phyloP scores from a whole-genome alignment of 176 grass and related monocot species.

The Chrysopogon serrulatus region DNA sequence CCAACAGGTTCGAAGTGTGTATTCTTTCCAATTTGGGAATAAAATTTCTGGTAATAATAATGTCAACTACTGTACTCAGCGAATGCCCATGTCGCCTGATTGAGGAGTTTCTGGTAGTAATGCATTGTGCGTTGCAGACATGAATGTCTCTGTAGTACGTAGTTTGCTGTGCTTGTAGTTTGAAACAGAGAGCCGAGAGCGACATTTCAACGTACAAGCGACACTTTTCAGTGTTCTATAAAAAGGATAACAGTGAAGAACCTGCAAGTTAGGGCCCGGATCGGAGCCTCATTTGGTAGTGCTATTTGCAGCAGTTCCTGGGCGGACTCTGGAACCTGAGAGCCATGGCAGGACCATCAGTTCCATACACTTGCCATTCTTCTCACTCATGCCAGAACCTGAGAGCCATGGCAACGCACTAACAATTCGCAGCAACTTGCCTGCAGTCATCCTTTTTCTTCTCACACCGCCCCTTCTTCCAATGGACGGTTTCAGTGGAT shows the following conservation, averaged over 20 bases:
- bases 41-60: not conserved
- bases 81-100: not conserved
- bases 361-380: not conserved
- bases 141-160: not conserved
- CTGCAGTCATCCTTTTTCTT: not conserved
- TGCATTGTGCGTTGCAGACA: not conserved
- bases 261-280: not conserved
- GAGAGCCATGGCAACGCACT: no score
- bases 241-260: constrained; percentile 5
- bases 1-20: no score
- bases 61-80: not conserved
- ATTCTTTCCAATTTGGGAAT: not conserved
- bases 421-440: no score
- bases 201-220: not conserved
- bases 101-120: no score
- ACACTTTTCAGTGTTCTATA: not conserved
- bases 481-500: not conserved
- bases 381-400: no score
- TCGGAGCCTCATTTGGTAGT: not conserved
- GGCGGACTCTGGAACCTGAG: constrained; percentile 5
- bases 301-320: constrained; percentile 6
- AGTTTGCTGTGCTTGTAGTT: not conserved
- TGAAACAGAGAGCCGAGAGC: not conserved
- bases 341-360: constrained; percentile 13
- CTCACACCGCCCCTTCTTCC: not conserved